phyloP scores from a whole-genome alignment of 2,329 filamentous ascomycete species.

The Fusarium globosum region DNA sequence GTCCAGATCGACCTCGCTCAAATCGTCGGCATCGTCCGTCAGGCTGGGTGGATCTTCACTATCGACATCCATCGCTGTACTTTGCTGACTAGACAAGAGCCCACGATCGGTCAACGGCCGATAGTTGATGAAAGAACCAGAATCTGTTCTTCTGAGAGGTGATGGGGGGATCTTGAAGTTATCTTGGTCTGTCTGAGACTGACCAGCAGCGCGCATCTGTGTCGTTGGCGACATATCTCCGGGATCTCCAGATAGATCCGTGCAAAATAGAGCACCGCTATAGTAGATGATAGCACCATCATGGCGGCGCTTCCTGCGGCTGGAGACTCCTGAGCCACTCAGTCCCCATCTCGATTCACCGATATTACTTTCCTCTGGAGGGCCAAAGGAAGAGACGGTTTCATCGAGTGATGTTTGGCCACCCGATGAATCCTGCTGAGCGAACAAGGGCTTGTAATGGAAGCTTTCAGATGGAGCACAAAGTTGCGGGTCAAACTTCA shows the following conservation, averaged over 20 bases:
- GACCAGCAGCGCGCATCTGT: slow-evolving; percentile 60
- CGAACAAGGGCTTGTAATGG: slow-evolving; percentile 73
- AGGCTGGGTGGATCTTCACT: slow-evolving; percentile 45
- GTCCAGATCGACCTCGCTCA: slow-evolving; percentile 56
- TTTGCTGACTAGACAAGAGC: slow-evolving; percentile 10
- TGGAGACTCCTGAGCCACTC: slow-evolving; percentile 61
- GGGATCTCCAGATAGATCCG: slow-evolving; percentile 78
- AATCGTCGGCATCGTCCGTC: slow-evolving; percentile 51
- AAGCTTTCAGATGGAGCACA: slow-evolving; percentile 61
- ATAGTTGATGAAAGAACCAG: slow-evolving; percentile 62
- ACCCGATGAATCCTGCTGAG: slow-evolving; percentile 60
- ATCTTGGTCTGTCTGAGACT: slow-evolving; percentile 46
- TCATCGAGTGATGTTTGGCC: slow-evolving; percentile 61
- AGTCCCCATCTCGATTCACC: slow-evolving; percentile 60
- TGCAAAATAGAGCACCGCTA: slow-evolving; percentile 81
- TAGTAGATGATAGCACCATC: slow-evolving; percentile 88
- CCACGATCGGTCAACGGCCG: slow-evolving; percentile 61
- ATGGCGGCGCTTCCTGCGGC: slow-evolving; percentile 64
- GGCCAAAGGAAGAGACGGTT: slow-evolving; percentile 60
- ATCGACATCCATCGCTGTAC: slow-evolving; percentile 47
- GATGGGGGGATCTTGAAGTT: slow-evolving; percentile 37
- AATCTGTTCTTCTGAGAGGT: slow-evolving; percentile 55
- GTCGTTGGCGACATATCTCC: slow-evolving; percentile 61
- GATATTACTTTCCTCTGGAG: slow-evolving; percentile 60
- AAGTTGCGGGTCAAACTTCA: slow-evolving; percentile 54